Conservation (phyloP, 2,329 filamentous ascomycete genomes). For the Arthrocladium fulminans region DNA sequence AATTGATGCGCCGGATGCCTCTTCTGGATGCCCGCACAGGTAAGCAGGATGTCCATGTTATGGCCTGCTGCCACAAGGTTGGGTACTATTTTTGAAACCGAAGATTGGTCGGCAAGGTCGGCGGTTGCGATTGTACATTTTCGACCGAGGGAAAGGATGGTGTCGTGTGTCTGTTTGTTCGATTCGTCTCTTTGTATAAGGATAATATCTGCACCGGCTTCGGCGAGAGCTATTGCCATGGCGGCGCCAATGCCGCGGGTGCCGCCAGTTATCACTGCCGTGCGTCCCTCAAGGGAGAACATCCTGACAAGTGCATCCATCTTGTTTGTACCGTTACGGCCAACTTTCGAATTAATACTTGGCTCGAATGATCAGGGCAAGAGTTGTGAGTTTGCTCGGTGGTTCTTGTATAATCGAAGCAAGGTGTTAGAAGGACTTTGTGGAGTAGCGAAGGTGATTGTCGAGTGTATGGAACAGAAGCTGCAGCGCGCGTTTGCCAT, state of each 20-base stretch:
- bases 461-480: not conserved
- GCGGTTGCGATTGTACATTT: conserved; percentile 37
- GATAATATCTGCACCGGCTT: conserved; percentile 40
- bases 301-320: conserved; percentile 9
- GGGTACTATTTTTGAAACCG: conserved; percentile 34
- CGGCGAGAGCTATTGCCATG: conserved; percentile 40
- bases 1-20: conserved; percentile 68
- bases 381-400: not conserved
- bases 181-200: conserved; percentile 44
- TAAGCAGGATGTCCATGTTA: conserved; percentile 69
- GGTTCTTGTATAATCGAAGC: no score
- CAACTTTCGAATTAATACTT: no score
- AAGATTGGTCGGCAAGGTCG: conserved; percentile 34
- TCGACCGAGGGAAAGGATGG: conserved; percentile 31
- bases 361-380: no score
- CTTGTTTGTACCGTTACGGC: not conserved
- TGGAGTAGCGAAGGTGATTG: not conserved
- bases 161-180: conserved; percentile 34
- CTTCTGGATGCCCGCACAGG: conserved; percentile 78
- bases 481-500: not conserved
- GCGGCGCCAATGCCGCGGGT: conserved; percentile 40
- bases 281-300: conserved; percentile 30
- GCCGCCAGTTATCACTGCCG: conserved; percentile 40
- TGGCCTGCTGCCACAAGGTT: conserved; percentile 33
- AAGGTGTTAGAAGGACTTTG: no score